A percentile compares a stretch with the other conserved stretches of the same genome.
Conservation (phyloP, 106 monocot genomes). For the Phalaenopsis aphrodite region DNA sequence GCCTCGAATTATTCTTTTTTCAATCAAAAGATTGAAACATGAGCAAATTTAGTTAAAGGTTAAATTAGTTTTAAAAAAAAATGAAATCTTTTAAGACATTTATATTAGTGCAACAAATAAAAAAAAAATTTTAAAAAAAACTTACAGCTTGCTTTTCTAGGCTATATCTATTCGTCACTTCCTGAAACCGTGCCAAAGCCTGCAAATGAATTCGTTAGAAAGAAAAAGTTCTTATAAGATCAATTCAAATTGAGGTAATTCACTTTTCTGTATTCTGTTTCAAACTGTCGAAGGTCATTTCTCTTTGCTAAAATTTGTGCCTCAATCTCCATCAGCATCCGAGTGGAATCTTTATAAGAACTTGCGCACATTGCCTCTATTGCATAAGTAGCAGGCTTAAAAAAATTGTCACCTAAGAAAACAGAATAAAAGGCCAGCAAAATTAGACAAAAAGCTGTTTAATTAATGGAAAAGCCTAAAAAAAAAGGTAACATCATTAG, state of each 20-base stretch:
- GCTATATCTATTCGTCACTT: conserved; percentile 74
- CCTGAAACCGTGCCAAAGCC: conserved; percentile 85
- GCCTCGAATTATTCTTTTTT: not conserved
- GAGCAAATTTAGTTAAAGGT: not conserved
- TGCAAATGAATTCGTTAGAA: conserved; percentile 15
- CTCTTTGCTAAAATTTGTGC: conserved; percentile 68
- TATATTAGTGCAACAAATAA: not conserved
- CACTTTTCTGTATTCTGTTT: conserved; percentile 84
- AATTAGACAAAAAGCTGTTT: not conserved
- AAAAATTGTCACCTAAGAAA: conserved; percentile 86
- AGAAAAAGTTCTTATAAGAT: not conserved
- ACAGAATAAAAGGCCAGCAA: not conserved
- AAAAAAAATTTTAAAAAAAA: not conserved
- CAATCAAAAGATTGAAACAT: not conserved
- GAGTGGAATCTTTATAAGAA: conserved; percentile 59
- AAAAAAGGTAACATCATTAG: not conserved
- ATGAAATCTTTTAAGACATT: not conserved
- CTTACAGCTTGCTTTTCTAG: conserved; percentile 84
- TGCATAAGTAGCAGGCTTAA: conserved; percentile 78
- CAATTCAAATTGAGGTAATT: not conserved
- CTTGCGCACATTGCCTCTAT: conserved; percentile 80
- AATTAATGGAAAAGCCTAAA: not conserved
- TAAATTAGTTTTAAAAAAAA: not conserved
- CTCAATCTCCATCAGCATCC: conserved; percentile 79
- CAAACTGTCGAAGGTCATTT: conserved; percentile 85